Conservation (phyloP, 2,329 filamentous ascomycete genomes). For the Zymoseptoria brevis region DNA sequence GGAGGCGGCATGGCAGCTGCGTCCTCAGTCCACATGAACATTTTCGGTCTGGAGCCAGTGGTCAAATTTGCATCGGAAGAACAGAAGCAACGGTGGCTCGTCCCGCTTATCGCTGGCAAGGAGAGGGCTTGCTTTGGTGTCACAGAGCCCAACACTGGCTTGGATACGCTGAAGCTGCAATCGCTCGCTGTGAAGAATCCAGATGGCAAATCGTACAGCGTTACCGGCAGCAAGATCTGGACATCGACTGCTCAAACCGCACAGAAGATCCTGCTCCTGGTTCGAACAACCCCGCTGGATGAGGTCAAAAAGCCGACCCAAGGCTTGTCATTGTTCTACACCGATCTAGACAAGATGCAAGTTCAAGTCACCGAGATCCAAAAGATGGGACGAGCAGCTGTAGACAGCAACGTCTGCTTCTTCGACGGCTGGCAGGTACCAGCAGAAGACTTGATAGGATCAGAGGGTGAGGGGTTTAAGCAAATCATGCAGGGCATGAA, state of each 20-base stretch:
- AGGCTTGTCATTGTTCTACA: constrained; percentile 41
- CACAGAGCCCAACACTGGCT: constrained; percentile 39
- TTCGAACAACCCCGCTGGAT: constrained; percentile 36
- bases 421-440: constrained; percentile 40
- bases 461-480: constrained; percentile 40
- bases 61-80: constrained; percentile 38
- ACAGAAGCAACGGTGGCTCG: constrained; percentile 35
- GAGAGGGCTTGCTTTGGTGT: constrained; percentile 58
- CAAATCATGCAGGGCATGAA: constrained; percentile 70
- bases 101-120: constrained; percentile 34
- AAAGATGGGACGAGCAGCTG: constrained; percentile 40
- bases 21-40: constrained; percentile 42
- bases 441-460: constrained; percentile 32
- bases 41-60: constrained; percentile 41
- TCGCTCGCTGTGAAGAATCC: constrained; percentile 27
- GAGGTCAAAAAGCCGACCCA: constrained; percentile 36
- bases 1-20: constrained; percentile 38
- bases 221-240: constrained; percentile 39
- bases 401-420: constrained; percentile 39
- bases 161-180: constrained; percentile 37
- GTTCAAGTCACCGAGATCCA: constrained; percentile 39
- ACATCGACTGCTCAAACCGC: constrained; percentile 40
- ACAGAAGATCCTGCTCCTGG: constrained; percentile 38
- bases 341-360: constrained; percentile 30
- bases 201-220: constrained; percentile 30